Base-by-base conservation (phyloP, 805 yeast genomes). In the Hanseniaspora osmophila region DNA sequence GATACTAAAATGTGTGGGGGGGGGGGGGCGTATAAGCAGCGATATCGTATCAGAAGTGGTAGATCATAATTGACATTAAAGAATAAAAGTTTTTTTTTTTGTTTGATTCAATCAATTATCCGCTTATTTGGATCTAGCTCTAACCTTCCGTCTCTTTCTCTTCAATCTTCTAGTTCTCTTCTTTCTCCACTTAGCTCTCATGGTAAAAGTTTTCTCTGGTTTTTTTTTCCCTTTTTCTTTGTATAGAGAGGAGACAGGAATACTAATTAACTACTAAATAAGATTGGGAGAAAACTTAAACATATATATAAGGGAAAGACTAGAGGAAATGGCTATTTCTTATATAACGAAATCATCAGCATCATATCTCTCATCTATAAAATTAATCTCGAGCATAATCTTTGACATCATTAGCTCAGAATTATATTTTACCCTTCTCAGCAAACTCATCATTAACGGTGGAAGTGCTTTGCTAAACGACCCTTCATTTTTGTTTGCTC, bases 141-240 rank as follows among this genome's bases (percentile, higher is more conserved):
- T 86, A 68, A 90, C 96, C 95, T 90, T 90, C 96, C 97, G 96
- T 84, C 97, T 85, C 95, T 90, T 90, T 80, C 96, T 86, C 85
- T 90, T 90, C 71, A 90, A 84, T 85, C 97, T 86, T 85, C 97
- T 88, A 74, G 84, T 94, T 88, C 97, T 90, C 95, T 90, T 90
- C 84, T 90, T 90, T 84, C 96, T 90, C 97, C 96, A 88, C 84
- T 88, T 88, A 76, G 84, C 80, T 81, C 94, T 83, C 94, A 84
- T 84, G 65, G 66, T 64, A 65, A 52, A 52, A 52, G 51, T 52
- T 51, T 53, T 53, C 48, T 45, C 44, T 48, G 55, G 50, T 49
- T 42, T 52, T 37, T 48, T 45, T 44, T 30, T n/a, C n/a, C n/a
- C n/a, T 45, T 41, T 41, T 40, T 44, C 10, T 40, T 40, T 33